Conservation (phyloP, 768 basidiomycete genomes). For the Boletus bicolor region DNA sequence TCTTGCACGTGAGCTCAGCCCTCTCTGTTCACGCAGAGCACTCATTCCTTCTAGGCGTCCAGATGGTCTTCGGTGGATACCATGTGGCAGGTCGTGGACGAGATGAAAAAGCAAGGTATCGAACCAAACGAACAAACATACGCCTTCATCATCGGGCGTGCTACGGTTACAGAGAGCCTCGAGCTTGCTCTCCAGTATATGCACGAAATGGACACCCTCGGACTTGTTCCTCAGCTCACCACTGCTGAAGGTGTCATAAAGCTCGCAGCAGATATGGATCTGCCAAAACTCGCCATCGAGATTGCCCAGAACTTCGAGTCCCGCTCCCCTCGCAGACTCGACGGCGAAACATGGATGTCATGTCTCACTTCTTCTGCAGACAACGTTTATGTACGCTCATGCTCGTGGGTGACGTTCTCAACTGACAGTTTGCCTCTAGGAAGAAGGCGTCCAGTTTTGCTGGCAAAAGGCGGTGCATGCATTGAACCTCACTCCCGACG, state of each 20-base stretch:
- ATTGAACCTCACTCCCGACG: conserved; percentile 58
- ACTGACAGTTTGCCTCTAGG: conserved; percentile 37
- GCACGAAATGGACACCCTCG: conserved; percentile 51
- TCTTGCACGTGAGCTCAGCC: conserved; percentile 51
- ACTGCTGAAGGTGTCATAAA: conserved; percentile 52
- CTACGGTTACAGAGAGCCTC: conserved; percentile 46
- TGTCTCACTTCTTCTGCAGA: conserved; percentile 66
- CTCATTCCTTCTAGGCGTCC: conserved; percentile 42
- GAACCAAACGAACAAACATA: conserved; percentile 53
- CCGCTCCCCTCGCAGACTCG: conserved; percentile 50
- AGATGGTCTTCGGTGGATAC: conserved; percentile 36
- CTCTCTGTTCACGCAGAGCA: neutral
- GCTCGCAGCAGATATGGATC: conserved; percentile 50
- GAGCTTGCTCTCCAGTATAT: conserved; percentile 65
- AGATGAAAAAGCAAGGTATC: conserved; percentile 51
- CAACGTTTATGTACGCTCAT: conserved; percentile 60
- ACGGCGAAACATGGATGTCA: conserved; percentile 56
- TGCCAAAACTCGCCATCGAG: conserved; percentile 70
- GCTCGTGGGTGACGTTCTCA: neutral
- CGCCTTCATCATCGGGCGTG: conserved; percentile 48
- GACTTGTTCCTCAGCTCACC: conserved; percentile 47
- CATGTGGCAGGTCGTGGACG: conserved; percentile 49
- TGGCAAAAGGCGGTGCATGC: conserved; percentile 61
- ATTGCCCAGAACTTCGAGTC: conserved; percentile 60
- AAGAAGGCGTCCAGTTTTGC: conserved; percentile 58